Evolutionary conservation across 2,329 filamentous ascomycete species (phyloP).

Genomic region (Hypoxylon sp.): DNA sequence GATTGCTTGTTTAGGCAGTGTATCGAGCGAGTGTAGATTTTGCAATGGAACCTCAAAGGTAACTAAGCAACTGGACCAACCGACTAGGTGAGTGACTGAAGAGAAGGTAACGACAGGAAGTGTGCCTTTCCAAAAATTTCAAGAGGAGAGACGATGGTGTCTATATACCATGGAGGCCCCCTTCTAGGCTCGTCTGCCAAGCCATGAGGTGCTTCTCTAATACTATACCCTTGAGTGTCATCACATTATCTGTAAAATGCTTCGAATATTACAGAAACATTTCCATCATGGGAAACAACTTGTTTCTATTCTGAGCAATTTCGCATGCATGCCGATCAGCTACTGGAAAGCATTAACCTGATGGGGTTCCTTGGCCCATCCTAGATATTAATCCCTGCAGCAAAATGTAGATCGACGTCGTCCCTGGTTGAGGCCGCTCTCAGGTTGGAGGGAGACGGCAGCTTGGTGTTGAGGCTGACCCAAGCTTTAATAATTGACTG

Average conservation of each 20-base stretch:
- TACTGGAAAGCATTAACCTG: slow-evolving; percentile 29
- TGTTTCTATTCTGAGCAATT: slow-evolving; percentile 44
- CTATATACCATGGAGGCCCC: slow-evolving; percentile 26
- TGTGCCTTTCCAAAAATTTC: slow-evolving; percentile 17
- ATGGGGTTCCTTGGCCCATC: slow-evolving; percentile 30
- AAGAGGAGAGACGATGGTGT: slow-evolving; percentile 8
- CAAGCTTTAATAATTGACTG: slow-evolving; percentile 23
- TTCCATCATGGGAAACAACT: slow-evolving; percentile 29
- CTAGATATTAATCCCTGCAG: slow-evolving; percentile 29
- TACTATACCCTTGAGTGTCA: slow-evolving; percentile 19
- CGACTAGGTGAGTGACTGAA: slow-evolving; percentile 30
- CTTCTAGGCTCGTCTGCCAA: slow-evolving; percentile 17
- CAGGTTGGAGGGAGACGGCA: slow-evolving; percentile 13
- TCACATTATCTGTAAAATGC: slow-evolving; percentile 8
- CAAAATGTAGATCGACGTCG: slow-evolving; percentile 40
- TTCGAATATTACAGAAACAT: slow-evolving; percentile 19
- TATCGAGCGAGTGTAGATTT: slow-evolving; percentile 34
- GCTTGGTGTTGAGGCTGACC: slow-evolving; percentile 36
- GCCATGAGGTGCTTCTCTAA: slow-evolving; percentile 19
- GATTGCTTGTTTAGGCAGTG: slow-evolving; percentile 24
- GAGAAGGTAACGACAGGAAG: slow-evolving; percentile 33
- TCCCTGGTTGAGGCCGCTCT: slow-evolving; percentile 12
- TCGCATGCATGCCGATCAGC: slow-evolving; percentile 39
- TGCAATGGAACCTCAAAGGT: slow-evolving; percentile 23
- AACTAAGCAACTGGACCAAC: slow-evolving; percentile 36